phyloP scores from a whole-genome alignment of 129 eudicot species.

The Glebionis coronaria region DNA sequence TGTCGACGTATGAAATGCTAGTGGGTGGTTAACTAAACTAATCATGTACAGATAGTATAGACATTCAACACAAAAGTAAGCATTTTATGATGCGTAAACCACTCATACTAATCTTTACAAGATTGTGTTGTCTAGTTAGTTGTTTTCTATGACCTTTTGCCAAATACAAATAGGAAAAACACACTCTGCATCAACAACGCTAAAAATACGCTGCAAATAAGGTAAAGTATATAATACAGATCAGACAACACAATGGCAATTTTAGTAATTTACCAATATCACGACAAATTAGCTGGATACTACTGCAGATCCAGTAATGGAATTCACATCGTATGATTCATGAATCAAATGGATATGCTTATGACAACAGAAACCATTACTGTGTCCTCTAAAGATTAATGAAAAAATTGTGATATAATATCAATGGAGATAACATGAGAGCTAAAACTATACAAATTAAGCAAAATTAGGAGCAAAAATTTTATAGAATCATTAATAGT shows the following conservation, averaged over 20 bases:
- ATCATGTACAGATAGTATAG: background rate
- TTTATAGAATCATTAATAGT: background rate
- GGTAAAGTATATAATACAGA: background rate
- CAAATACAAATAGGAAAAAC: constrained; percentile 12
- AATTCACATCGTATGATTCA: background rate
- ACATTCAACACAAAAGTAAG: constrained; percentile 16
- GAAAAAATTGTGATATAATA: background rate
- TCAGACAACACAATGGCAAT: background rate
- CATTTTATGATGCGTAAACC: constrained; percentile 11
- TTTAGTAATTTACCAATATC: constrained; percentile 2
- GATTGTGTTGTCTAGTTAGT: constrained; percentile 15
- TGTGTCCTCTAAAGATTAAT: background rate
- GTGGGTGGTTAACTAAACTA: background rate
- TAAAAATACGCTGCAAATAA: too few relatives aligned
- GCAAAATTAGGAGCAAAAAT: background rate
- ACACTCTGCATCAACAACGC: background rate
- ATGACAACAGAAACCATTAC: background rate
- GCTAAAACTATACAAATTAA: background rate
- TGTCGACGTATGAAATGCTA: background rate
- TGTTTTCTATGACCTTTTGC: background rate
- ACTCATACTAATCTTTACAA: constrained; percentile 9
- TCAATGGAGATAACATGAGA: constrained; percentile 10
- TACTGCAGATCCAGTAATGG: background rate
- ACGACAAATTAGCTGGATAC: constrained; percentile 5
- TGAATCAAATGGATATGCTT: background rate